phyloP scores from a whole-genome alignment of 139 green algal genomes.

The Tetraselmis striata region DNA sequence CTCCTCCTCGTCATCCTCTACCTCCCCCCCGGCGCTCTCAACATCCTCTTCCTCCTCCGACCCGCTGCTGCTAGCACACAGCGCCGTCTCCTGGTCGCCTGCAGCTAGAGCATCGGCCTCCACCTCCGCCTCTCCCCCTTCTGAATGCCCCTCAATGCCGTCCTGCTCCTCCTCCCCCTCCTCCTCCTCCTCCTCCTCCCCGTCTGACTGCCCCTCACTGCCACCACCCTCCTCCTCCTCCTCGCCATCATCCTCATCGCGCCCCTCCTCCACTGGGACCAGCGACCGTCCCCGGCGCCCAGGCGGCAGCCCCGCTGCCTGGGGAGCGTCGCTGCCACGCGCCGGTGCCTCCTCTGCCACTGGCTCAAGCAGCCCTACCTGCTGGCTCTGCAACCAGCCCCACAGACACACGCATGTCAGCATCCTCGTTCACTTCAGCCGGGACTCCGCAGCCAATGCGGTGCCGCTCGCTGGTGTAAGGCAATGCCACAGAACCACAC shows the following conservation, averaged over 20 bases:
- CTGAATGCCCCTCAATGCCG: neutral
- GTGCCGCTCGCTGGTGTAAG: neutral
- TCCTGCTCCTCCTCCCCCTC: neutral
- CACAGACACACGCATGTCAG: no score
- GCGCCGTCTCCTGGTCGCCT: neutral
- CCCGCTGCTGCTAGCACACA: neutral
- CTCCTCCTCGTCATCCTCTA: constrained; percentile 1
- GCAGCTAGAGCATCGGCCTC: neutral
- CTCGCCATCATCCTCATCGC: no score
- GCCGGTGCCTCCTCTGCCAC: no score
- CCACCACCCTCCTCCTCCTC: neutral
- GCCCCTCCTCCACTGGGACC: no score
- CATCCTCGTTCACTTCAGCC: neutral
- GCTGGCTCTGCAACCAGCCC: no score
- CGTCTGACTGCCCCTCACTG: neutral
- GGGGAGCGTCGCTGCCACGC: no score
- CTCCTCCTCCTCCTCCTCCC: neutral
- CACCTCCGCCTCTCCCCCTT: neutral
- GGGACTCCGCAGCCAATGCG: neutral
- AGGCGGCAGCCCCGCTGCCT: no score
- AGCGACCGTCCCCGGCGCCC: no score
- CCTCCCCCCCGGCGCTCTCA: neutral
- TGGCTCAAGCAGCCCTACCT: no score
- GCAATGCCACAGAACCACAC: no score
- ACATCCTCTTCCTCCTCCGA: neutral